Evolutionary conservation across 2,329 filamentous ascomycete species (phyloP).

Genomic region (Sporothrix sp.): DNA sequence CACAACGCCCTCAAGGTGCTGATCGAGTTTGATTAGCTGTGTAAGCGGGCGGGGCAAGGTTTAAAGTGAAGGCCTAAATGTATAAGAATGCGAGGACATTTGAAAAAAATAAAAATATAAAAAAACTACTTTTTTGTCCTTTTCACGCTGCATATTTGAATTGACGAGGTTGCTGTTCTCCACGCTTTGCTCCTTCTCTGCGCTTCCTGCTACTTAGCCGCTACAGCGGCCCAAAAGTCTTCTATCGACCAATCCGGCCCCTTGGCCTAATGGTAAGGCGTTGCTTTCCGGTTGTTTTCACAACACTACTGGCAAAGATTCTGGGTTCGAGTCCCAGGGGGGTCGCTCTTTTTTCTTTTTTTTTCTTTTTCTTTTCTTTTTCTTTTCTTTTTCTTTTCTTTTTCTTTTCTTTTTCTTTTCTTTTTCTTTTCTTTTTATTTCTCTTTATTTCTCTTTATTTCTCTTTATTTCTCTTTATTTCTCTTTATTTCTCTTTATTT

Average conservation of each 20-base stretch:
- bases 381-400: not conserved
- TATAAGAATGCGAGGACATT: not conserved
- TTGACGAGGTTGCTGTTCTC: too few species aligned
- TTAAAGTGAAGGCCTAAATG: not conserved
- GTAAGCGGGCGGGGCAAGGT: too few species aligned
- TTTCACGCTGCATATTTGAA: too few species aligned
- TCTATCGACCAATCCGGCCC: slow-evolving; percentile 11
- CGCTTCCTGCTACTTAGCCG: not conserved
- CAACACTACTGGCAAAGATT: slow-evolving; percentile 17
- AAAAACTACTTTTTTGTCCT: too few species aligned
- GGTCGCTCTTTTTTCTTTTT: slow-evolving; percentile 23
- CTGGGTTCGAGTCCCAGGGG: slow-evolving; percentile 20
- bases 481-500: too few species aligned
- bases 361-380: slow-evolving; percentile 12
- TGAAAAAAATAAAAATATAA: too few species aligned
- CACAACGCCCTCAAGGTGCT: slow-evolving; percentile 36
- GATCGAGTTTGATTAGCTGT: slow-evolving; percentile 25
- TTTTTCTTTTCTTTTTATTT: not conserved
- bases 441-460: not conserved
- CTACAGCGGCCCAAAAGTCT: not conserved
- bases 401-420: not conserved
- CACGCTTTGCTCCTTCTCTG: too few species aligned
- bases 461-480: too few species aligned
- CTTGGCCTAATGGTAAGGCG: slow-evolving; percentile 20
- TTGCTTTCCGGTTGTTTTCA: slow-evolving; percentile 17